phyloP scores from a whole-genome alignment of 2,329 filamentous ascomycete species.

The Diaporthe citri region DNA sequence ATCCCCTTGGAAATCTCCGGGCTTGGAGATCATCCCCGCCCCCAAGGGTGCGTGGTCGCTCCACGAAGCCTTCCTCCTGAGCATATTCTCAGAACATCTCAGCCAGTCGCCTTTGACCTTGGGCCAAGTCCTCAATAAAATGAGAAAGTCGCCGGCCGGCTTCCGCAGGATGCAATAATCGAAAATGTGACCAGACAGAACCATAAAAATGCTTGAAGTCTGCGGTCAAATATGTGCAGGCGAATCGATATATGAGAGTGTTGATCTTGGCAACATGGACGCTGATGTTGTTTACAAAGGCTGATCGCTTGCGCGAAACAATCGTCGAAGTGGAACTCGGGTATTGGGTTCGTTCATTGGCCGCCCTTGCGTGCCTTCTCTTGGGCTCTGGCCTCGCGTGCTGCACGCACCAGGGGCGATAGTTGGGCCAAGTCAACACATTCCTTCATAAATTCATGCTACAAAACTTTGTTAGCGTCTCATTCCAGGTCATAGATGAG shows the following conservation, averaged over 20 bases:
- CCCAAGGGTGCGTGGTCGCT: background rate
- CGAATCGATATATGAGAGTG: slow-evolving; percentile 33
- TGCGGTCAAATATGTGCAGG: slow-evolving; percentile 39
- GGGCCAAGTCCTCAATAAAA: background rate
- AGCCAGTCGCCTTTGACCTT: background rate
- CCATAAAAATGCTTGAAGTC: slow-evolving; percentile 23
- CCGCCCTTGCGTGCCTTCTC: slow-evolving; percentile 81
- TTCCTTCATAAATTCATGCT: slow-evolving; percentile 86
- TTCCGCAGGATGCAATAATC: slow-evolving; percentile 25
- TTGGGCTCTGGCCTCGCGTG: slow-evolving; percentile 85
- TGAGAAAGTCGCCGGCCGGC: background rate
- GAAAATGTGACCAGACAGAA: slow-evolving; percentile 19
- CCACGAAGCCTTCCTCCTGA: background rate
- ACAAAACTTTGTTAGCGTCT: slow-evolving; percentile 37
- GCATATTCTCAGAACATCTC: slow-evolving; percentile 18
- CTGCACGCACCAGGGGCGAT: slow-evolving; percentile 87
- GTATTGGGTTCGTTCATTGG: slow-evolving; percentile 44
- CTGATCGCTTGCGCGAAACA: slow-evolving; percentile 23
- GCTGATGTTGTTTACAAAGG: slow-evolving; percentile 36
- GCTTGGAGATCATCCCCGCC: background rate
- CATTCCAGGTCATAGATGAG: slow-evolving; percentile 48
- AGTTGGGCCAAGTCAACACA: slow-evolving; percentile 82
- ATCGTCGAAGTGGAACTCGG: slow-evolving; percentile 26
- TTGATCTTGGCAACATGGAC: slow-evolving; percentile 29
- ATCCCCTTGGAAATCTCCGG: background rate